Conservation (phyloP, 139 green algal species). For the Auxenochlorella protothecoides region DNA sequence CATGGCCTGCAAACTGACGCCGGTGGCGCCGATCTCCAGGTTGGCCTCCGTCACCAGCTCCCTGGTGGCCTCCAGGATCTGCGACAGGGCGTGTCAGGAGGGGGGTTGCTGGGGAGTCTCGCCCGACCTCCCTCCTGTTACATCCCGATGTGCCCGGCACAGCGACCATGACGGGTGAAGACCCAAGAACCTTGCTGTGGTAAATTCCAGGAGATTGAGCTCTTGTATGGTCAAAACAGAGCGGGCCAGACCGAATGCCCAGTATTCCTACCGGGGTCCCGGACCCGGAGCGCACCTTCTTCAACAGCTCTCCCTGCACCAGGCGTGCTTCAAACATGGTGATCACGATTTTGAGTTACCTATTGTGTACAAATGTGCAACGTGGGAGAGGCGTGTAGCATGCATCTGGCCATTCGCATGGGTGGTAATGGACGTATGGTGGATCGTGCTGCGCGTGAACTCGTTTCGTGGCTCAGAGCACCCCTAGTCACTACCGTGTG, state of each 20-base stretch:
- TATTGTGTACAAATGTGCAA: too few species aligned
- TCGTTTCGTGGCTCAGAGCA: too few species aligned
- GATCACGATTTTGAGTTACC: too few species aligned
- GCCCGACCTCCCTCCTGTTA: too few species aligned
- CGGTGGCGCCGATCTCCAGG: slow-evolving; percentile 77
- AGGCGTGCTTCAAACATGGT: slow-evolving; percentile 69
- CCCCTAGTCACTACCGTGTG: too few species aligned
- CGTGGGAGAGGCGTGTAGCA: too few species aligned
- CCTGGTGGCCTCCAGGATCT: slow-evolving; percentile 87
- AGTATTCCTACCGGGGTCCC: not conserved
- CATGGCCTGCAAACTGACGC: slow-evolving; percentile 83
- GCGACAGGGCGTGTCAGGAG: not conserved
- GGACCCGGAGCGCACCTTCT: slow-evolving; percentile 30
- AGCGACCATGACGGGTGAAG: not conserved
- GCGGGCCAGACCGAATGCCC: not conserved
- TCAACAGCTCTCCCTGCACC: slow-evolving; percentile 52
- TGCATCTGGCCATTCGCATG: too few species aligned
- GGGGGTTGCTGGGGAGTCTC: too few species aligned
- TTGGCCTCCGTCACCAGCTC: slow-evolving; percentile 93
- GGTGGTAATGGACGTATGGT: too few species aligned
- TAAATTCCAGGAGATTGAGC: not conserved
- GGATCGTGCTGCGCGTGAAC: too few species aligned
- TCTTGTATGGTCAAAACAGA: not conserved
- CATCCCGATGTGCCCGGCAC: too few species aligned
- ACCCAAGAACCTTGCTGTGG: not conserved